Evolutionary conservation across 345 rosid genomes (phyloP).

Genomic region (Gossypium longicalyx): DNA sequence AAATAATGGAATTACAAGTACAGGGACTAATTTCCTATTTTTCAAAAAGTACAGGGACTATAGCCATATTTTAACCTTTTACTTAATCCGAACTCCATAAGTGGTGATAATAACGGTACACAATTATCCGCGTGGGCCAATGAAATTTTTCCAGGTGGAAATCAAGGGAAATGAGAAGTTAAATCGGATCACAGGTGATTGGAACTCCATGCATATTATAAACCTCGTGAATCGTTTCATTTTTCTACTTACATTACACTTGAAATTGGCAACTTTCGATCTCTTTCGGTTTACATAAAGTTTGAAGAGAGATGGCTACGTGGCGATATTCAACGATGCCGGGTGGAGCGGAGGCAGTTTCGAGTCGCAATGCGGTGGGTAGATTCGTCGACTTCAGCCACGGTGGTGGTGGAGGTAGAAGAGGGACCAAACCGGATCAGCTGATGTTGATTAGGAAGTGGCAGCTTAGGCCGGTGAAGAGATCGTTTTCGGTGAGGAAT

Average conservation of each 20-base stretch:
- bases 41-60: no score
- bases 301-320: slow-evolving; percentile 9
- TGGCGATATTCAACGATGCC: slow-evolving; percentile 4
- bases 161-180: not conserved
- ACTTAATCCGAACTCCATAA: not conserved
- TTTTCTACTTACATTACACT: not conserved
- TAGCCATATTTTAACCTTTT: no score
- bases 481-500: slow-evolving; percentile 28
- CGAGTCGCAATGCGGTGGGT: slow-evolving; percentile 22
- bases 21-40: no score
- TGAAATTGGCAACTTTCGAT: not conserved
- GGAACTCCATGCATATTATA: not conserved
- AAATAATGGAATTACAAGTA: no score
- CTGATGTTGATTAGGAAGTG: slow-evolving; percentile 28
- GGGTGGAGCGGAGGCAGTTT: slow-evolving; percentile 6
- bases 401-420: slow-evolving; percentile 6
- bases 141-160: not conserved
- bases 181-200: not conserved
- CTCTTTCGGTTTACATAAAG: not conserved
- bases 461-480: slow-evolving; percentile 17
- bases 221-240: slow-evolving; percentile 6
- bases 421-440: slow-evolving; percentile 18
- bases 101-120: not conserved
- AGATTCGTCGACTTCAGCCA: slow-evolving; percentile 30
- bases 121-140: not conserved